Evolutionary conservation across 1,284 basidiomycete species (phyloP), one percentile per base, ranked within the genome.

Genomic region (Phellinidium pouzarii): DNA sequence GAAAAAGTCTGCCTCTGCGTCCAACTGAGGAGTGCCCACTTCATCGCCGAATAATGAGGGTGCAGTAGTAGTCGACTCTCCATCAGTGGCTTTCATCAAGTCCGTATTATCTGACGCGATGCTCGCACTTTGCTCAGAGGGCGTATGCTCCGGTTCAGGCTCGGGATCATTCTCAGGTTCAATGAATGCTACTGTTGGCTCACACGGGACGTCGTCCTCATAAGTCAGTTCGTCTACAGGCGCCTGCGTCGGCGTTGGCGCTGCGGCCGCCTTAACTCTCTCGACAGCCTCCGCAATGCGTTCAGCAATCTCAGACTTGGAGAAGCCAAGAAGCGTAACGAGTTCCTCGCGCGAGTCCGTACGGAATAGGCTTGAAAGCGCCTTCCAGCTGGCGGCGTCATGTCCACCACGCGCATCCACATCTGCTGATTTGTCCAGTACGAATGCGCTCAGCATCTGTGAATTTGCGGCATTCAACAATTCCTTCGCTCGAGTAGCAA

Each of bases 1-100:
- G 75, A 97, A 97, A 70, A 97, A 96, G 67, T 96, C 93, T 2
- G 78, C 82, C n/a, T 81, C 85, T 19, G 76, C 77, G 58, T 77
- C 79, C 44, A 72, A 69, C 58, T 80, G 80, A 9, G 80, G 82
- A 0, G 78, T 81, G 5, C 79, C 84, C 20, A 75, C 72, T 42
- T 93, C 90, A 59, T 93, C 90, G 3, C 86, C 88, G 59, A 97
- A 97, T n/a, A 96, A 73, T 60, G 88, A 90, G 2, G 89, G 88
- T 3, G 80, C 88, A 8, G 88, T 89, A 22, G 67, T 68, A 0
- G 84, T 85, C 0, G 82, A 86, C 61, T 88, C 86, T n/a, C 78
- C 78, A 52, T 89, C 88, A 0, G 77, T 79, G 23, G 73, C 71
- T 52, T 76, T 79, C 1, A 76, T 79, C 12, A 69, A 70, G 53